Conservation (phyloP, 306 rosid genomes). For the Gynostemma pentaphyllum region DNA sequence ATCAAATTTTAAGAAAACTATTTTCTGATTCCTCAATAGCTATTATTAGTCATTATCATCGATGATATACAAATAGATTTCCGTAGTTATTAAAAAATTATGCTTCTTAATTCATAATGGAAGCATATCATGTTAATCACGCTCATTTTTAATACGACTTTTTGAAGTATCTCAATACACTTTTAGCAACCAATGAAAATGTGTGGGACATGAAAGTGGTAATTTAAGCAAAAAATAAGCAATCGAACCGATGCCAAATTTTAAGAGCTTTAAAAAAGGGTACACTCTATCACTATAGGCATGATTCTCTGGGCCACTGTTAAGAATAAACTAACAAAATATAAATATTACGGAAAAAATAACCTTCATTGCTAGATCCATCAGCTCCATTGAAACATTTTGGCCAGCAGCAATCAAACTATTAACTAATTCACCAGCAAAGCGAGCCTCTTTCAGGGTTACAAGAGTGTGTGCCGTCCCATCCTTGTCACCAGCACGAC, state of each 20-base stretch:
- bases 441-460: conserved; percentile 86
- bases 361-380: conserved; percentile 99
- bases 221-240: not conserved
- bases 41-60: no score
- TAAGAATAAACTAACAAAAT: conserved; percentile 5
- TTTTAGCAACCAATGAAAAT: not conserved
- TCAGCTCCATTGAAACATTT: conserved; percentile 71
- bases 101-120: not conserved
- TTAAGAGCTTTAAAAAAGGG: not conserved
- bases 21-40: not conserved
- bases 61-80: not conserved
- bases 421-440: conserved; percentile 93
- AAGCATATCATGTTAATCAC: not conserved
- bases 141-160: not conserved
- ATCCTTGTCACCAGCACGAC: conserved; percentile 99
- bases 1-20: not conserved
- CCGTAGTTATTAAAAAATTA: not conserved
- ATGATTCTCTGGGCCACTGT: not conserved
- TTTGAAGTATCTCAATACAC: not conserved
- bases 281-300: not conserved
- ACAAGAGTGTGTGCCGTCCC: conserved; percentile 89
- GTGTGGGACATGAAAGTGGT: not conserved
- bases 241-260: not conserved
- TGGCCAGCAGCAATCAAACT: conserved; percentile 95
- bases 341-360: conserved; percentile 2